These are phyloP conservation scores for Termitomyces sp. DNA, from an alignment of 768 basidiomycete genomes.

Conservation along the genomic window DNA sequence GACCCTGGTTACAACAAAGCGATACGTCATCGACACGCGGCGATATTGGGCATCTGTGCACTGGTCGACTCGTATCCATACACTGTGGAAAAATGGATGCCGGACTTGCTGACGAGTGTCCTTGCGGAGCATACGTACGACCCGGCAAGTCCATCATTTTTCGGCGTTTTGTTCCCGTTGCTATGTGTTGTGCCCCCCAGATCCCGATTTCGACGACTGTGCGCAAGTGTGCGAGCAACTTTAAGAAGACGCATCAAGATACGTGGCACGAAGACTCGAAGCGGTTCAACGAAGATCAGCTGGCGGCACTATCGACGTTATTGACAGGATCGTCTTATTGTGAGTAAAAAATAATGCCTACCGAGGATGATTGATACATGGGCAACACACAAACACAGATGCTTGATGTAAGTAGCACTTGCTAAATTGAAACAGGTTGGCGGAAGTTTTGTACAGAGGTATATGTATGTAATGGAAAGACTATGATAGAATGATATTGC, in stretches of 20 bases:
- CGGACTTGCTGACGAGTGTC: constrained; percentile 71
- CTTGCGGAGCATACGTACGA: constrained; percentile 83
- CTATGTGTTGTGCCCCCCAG: constrained; percentile 24
- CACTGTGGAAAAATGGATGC: constrained; percentile 93
- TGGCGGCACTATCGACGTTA: constrained; percentile 75
- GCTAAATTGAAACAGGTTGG: not conserved
- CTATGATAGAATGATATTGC: constrained; percentile 4
- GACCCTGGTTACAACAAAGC: constrained; percentile 63
- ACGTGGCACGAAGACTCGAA: constrained; percentile 89
- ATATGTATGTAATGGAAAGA: constrained; percentile 7
- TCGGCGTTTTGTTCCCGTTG: constrained; percentile 1
- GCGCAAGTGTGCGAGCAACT: constrained; percentile 71
- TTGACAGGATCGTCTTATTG: constrained; percentile 84
- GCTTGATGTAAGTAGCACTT: constrained; percentile 4
- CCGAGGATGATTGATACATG: not conserved
- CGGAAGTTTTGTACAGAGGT: constrained; percentile 10
- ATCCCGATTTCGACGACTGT: constrained; percentile 84
- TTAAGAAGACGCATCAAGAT: constrained; percentile 81
- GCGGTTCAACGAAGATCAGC: constrained; percentile 81
- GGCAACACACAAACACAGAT: constrained; percentile 11
- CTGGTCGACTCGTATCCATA: constrained; percentile 94
- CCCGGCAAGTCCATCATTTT: constrained; percentile 41
- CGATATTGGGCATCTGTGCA: constrained; percentile 91
- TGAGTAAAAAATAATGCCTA: constrained; percentile 24
- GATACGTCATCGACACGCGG: constrained; percentile 79